A percentile compares a stretch with the other conserved stretches of the same genome.
Evolutionary conservation across 108 stramenopile species (phyloP).

Genomic region (Cylindrotheca closterium): DNA sequence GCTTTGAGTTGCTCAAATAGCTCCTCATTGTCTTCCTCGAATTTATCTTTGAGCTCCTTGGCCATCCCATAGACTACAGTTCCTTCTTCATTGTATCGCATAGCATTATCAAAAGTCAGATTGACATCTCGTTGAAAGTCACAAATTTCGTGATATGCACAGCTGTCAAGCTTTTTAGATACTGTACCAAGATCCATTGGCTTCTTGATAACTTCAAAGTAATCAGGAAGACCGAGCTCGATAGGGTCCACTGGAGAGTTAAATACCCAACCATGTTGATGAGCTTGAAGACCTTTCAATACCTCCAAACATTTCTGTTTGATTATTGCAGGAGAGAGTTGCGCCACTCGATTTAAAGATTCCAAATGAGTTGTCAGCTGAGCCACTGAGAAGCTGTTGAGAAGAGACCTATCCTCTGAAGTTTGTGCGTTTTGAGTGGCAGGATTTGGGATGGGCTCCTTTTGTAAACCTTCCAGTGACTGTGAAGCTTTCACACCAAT

Average conservation of each 20-base stretch:
- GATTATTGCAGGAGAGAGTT: conserved; percentile 69
- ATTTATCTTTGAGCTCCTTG: conserved; percentile 80
- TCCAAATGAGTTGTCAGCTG: conserved; percentile 90
- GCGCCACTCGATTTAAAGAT: conserved; percentile 73
- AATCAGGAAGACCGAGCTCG: conserved; percentile 89
- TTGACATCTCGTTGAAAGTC: conserved; percentile 85
- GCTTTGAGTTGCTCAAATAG: conserved; percentile 74
- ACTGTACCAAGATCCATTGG: conserved; percentile 98
- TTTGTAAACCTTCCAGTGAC: neutral
- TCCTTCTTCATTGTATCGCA: conserved; percentile 89
- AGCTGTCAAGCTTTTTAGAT: conserved; percentile 78
- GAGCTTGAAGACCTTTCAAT: conserved; percentile 80
- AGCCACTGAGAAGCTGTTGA: conserved; percentile 87
- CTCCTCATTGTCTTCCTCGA: conserved; percentile 74
- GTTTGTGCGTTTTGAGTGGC: conserved; percentile 17
- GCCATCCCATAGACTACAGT: conserved; percentile 95
- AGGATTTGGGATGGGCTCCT: neutral
- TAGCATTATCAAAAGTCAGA: conserved; percentile 96
- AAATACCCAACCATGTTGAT: conserved; percentile 92
- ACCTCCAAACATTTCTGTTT: conserved; percentile 80
- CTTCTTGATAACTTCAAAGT: conserved; percentile 90
- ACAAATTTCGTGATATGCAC: conserved; percentile 80
- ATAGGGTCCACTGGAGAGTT: conserved; percentile 93
- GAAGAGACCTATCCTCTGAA: conserved; percentile 77
- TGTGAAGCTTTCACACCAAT: neutral